Evolutionary conservation across 1,284 basidiomycete genomes (phyloP).

Genomic region (Phellopilus nigrolimitatus): DNA sequence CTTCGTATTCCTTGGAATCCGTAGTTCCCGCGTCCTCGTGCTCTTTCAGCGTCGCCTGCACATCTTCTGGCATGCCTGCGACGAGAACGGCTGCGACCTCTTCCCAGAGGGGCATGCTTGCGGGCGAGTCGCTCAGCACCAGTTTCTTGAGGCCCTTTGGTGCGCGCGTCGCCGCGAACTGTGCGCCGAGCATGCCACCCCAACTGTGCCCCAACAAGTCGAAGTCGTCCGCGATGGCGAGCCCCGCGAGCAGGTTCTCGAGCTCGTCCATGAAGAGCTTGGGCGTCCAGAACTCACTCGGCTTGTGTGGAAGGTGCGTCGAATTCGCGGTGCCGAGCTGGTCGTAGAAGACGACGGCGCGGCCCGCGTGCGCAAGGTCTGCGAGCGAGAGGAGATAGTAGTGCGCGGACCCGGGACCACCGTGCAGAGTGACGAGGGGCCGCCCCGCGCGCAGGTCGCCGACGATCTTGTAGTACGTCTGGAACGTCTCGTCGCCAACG

Average conservation of each 20-base stretch:
- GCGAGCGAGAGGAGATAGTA: conserved; percentile 35
- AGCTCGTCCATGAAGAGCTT: conserved; percentile 45
- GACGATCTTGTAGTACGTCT: conserved; percentile 43
- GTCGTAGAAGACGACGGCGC: conserved; percentile 45
- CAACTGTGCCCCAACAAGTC: conserved; percentile 45
- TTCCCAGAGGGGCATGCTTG: conserved; percentile 37
- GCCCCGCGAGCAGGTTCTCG: conserved; percentile 36
- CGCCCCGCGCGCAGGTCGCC: conserved; percentile 32
- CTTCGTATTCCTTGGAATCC: conserved; percentile 40
- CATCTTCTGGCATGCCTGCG: conserved; percentile 36
- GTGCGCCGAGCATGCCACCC: conserved; percentile 44
- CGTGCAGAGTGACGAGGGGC: conserved; percentile 42
- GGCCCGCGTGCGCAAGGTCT: conserved; percentile 29
- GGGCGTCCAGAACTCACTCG: conserved; percentile 40
- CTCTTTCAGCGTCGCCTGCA: conserved; percentile 39
- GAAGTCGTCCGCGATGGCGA: conserved; percentile 35
- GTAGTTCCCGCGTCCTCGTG: conserved; percentile 46
- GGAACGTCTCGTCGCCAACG: conserved; percentile 31
- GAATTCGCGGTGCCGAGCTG: conserved; percentile 44
- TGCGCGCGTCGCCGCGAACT: conserved; percentile 32
- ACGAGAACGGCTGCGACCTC: conserved; percentile 32
- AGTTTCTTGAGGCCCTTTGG: conserved; percentile 40
- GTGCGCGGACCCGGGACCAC: conserved; percentile 39
- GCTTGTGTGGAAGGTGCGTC: conserved; percentile 41
- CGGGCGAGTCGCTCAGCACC: conserved; percentile 36